Percentiles rank a stretch among this genome's conserved stretches.
Conservation (phyloP, 2,329 filamentous ascomycete species). For the Aspergillus sp. region DNA sequence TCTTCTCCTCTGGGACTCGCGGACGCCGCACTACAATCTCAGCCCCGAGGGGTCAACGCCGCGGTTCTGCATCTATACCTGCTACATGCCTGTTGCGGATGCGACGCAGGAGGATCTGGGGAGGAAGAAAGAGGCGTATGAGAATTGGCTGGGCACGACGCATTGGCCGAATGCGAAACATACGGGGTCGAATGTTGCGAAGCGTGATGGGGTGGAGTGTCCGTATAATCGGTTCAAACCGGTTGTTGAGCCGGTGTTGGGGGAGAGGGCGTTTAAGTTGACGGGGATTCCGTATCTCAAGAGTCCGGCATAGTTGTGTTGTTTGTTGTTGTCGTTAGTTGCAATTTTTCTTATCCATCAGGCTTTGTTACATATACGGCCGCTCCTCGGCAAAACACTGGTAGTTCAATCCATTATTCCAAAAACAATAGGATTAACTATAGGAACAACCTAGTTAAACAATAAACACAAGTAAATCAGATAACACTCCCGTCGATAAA, state of each 20-base stretch:
- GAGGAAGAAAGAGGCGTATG: slow-evolving; percentile 45
- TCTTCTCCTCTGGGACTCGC: slow-evolving; percentile 44
- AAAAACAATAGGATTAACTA: no score
- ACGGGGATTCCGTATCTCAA: slow-evolving; percentile 40
- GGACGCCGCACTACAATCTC: slow-evolving; percentile 43
- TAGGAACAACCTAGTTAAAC: no score
- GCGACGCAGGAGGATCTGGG: slow-evolving; percentile 43
- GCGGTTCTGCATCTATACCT: slow-evolving; percentile 41
- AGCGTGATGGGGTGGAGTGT: slow-evolving; percentile 20
- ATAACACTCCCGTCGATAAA: no score
- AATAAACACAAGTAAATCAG: no score
- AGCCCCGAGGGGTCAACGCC: slow-evolving; percentile 30
- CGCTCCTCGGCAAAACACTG: no score
- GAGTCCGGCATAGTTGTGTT: background rate
- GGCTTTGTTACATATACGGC: no score
- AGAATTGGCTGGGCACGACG: slow-evolving; percentile 40
- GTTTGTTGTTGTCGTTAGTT: background rate
- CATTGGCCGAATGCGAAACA: slow-evolving; percentile 38
- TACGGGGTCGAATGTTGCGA: slow-evolving; percentile 22
- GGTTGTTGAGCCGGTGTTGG: slow-evolving; percentile 39
- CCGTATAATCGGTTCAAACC: slow-evolving; percentile 38
- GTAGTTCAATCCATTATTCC: no score
- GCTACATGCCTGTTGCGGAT: slow-evolving; percentile 42
- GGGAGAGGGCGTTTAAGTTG: slow-evolving; percentile 46
- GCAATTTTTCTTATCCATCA: background rate